Conservation (phyloP, 1,284 basidiomycete genomes). For the Microbotryum violaceum region DNA sequence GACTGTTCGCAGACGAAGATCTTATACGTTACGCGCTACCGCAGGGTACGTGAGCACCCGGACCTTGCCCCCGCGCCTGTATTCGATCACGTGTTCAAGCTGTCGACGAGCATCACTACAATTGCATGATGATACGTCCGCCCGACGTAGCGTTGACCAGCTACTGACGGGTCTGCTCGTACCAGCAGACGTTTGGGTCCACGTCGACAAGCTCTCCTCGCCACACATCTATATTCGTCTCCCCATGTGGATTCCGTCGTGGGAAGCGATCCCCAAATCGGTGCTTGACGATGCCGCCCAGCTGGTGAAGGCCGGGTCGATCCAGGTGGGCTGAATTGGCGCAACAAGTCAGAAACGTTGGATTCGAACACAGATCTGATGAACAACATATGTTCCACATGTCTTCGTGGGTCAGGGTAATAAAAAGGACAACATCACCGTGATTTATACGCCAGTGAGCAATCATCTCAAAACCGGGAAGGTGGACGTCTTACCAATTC, state of each 20-base stretch:
- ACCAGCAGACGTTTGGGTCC: slow-evolving; percentile 54
- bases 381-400: not conserved
- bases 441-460: slow-evolving; percentile 75
- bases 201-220: slow-evolving; percentile 83
- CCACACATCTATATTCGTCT: slow-evolving; percentile 53
- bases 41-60: too few relatives aligned
- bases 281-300: slow-evolving; percentile 77
- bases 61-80: too few relatives aligned
- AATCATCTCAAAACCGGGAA: slow-evolving; percentile 76
- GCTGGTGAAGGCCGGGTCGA: slow-evolving; percentile 89
- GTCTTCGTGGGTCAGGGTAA: slow-evolving; percentile 52
- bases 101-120: too few relatives aligned
- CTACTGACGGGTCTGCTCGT: too few relatives aligned
- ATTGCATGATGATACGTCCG: too few relatives aligned
- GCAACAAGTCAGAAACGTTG: not conserved
- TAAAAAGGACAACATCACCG: slow-evolving; percentile 88
- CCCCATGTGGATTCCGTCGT: slow-evolving; percentile 52
- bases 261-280: slow-evolving; percentile 74
- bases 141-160: too few relatives aligned
- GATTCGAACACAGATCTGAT: not conserved
- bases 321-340: not conserved
- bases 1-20: slow-evolving; percentile 8
- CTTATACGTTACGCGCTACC: slow-evolving; percentile 26
- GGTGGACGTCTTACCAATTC: too few relatives aligned
- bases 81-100: too few relatives aligned